phyloP scores from a whole-genome alignment of 2,329 filamentous ascomycete genomes.

The Penicillium olsonii region DNA sequence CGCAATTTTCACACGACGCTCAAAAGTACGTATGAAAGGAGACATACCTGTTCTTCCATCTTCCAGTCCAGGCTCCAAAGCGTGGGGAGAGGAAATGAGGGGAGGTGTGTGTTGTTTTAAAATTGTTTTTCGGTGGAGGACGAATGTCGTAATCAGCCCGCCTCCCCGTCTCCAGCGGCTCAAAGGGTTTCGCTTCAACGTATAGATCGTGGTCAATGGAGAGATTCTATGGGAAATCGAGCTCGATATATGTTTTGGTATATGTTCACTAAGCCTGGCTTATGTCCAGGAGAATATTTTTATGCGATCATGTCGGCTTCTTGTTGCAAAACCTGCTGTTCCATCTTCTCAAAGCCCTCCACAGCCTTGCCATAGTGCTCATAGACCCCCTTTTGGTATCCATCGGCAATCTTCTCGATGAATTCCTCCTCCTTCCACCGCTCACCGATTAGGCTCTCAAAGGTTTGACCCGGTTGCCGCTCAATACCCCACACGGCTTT shows the following conservation, averaged over 20 bases:
- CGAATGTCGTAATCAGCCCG: slow-evolving; percentile 28
- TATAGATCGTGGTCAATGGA: too few species aligned
- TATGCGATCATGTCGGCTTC: slow-evolving; percentile 13
- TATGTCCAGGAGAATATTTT: too few species aligned
- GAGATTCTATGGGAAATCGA: too few species aligned
- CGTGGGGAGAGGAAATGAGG: slow-evolving; percentile 25
- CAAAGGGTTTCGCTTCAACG: slow-evolving; percentile 19
- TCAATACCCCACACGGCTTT: slow-evolving; percentile 94
- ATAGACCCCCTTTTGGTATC: slow-evolving; percentile 75
- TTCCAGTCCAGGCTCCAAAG: slow-evolving; percentile 38
- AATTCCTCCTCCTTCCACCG: slow-evolving; percentile 86
- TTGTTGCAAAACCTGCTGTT: slow-evolving; percentile 62
- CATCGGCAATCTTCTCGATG: slow-evolving; percentile 77
- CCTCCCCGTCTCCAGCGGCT: too few species aligned
- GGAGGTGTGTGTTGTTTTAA: slow-evolving; percentile 27
- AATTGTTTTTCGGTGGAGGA: slow-evolving; percentile 29
- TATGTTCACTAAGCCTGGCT: slow-evolving; percentile 3
- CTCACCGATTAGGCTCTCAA: slow-evolving; percentile 81
- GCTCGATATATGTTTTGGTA: neutral
- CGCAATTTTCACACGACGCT: slow-evolving; percentile 10
- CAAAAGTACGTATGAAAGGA: slow-evolving; percentile 6
- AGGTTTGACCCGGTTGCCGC: slow-evolving; percentile 67
- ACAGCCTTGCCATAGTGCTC: slow-evolving; percentile 76
- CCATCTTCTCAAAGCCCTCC: slow-evolving; percentile 74
- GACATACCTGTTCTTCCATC: slow-evolving; percentile 49